Evolutionary conservation across 306 rosid species (phyloP), one percentile per base, ranked within the genome.

Genomic region (Castanea mollissima): DNA sequence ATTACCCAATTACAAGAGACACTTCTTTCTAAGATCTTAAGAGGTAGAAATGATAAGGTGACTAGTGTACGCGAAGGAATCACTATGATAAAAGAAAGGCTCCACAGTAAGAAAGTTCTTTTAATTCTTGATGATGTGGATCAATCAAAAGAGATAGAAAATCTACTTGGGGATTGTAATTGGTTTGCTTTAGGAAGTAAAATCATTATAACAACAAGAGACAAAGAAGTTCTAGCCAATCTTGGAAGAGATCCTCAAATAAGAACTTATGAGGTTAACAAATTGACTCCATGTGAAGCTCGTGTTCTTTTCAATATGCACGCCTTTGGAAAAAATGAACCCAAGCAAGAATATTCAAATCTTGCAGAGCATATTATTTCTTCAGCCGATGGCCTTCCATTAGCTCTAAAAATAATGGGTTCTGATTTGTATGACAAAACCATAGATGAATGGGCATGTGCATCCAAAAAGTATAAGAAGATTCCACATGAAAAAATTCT

Each of bases 161-260:
- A 69, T 16, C 27, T 74, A 19, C 69, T 67, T 23, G 79, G 83
- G 34, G 74, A 38, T 14, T 31, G 7, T 21, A 31, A 51, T 29
- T 80, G 83, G 79, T 80, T 74, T 74, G 79, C 74, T 55, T 14
- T 16, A 20, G 79, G 83, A 41, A 80, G 79, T 74, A 80, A 55
- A 67, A 65, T 80, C 19, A 74, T 80, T 34, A 25, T 74, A 35
- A 80, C 79, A 2, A 74, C 79, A 63, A 55, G 70, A 67, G 15
- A 80, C 62, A 65, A 29, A 15, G 49, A 65, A 52, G 54, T 44
- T 13, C 51, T 44, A 44, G 12, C 2, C 65, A 14, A 19, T 34
- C 75, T 51, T 80, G 69, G 69, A 23, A 16, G 62, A 76, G 58
- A 62, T 15, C 19, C 4, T 44, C 51, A 44, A 44, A 34, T 34